A percentile compares a stretch with the other conserved stretches of the same genome.
Conservation (phyloP, 257 asterid genomes). For the Rubia yunnanensis region DNA sequence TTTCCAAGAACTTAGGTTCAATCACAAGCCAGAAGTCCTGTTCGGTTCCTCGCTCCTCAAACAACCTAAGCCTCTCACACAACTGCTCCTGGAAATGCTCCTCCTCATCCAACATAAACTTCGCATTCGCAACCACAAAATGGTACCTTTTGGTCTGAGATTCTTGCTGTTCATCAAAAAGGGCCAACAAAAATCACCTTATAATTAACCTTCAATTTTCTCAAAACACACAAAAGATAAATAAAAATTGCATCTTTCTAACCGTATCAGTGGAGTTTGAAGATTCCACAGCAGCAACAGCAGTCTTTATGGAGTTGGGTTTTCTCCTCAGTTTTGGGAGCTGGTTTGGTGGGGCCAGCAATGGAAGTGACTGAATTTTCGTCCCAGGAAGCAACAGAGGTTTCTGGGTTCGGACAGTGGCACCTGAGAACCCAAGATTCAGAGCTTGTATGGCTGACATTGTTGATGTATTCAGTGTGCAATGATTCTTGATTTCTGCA, state of each 20-base stretch:
- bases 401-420: conserved; percentile 27
- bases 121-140: conserved; percentile 87
- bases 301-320: conserved; percentile 30
- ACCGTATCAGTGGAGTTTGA: conserved; percentile 62
- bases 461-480: conserved; percentile 13
- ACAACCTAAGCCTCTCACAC: conserved; percentile 61
- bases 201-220: not conserved
- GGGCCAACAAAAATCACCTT: not conserved
- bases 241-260: not conserved
- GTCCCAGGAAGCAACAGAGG: conserved; percentile 30
- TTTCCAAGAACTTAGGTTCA: conserved; percentile 90
- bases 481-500: conserved; percentile 4
- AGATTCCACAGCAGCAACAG: conserved; percentile 70
- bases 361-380: conserved; percentile 17
- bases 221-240: not conserved
- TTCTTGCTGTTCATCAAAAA: conserved; percentile 30
- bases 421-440: conserved; percentile 49
- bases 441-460: conserved; percentile 65
- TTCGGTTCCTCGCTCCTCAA: conserved; percentile 51
- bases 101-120: conserved; percentile 97
- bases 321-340: conserved; percentile 21
- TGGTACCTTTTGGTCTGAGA: conserved; percentile 49
- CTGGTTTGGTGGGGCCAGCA: conserved; percentile 32
- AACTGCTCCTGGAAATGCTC: conserved; percentile 91
- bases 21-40: conserved; percentile 96